Base-by-base conservation (phyloP, 768 basidiomycete species). In the Mycena kentingensis region DNA sequence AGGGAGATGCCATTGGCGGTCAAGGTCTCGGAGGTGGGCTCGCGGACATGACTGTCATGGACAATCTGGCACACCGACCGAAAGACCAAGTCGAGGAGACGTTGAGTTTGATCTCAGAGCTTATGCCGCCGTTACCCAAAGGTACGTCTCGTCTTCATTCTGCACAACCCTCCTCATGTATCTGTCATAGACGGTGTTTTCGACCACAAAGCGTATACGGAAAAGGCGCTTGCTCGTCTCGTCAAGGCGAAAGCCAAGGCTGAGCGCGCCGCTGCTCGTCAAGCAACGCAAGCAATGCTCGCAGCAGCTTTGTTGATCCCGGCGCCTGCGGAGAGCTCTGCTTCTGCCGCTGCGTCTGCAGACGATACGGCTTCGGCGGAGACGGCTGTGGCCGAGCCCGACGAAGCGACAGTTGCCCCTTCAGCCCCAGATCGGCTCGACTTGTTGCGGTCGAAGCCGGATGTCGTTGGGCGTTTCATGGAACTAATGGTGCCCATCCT, bases 51-150 rank as follows among this genome's bases (percentile, higher is more conserved):
- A 88, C 93, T 6, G 93, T 99, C 24, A 92, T 98, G 86, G 92
- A 98, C 72, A 98, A 96, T 67, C 74, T 99, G 38, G 93, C 93
- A 1, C 94, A 98, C 68, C 80, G 94, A 25, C 90, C 97, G 4
- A 98, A 98, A 71, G 97, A 99, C 54, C 95, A 98, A 67, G 84
- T 98, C 5, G 95, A 98, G 70, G 97, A 99, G 70, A 86, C 91
- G 0, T 74, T 99, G 31, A 87, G 87, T 56, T 79, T 98, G 32
- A 76, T 96, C 27, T 89, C 90, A 21, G 97, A 99, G 67, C 73
- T 99, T 13, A 81, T 99, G 70, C 97, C 97, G 1, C 93, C 97
- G 8, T 70, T 95, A 32, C 91, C 94, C 0, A 93, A 90, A 82
- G 93, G 93, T 90, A 62, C 29, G 73, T 65, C 34, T 46, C 39